phyloP scores from a whole-genome alignment of 192 early-diverging fungal genomes.

The Umbelopsis sp. region DNA sequence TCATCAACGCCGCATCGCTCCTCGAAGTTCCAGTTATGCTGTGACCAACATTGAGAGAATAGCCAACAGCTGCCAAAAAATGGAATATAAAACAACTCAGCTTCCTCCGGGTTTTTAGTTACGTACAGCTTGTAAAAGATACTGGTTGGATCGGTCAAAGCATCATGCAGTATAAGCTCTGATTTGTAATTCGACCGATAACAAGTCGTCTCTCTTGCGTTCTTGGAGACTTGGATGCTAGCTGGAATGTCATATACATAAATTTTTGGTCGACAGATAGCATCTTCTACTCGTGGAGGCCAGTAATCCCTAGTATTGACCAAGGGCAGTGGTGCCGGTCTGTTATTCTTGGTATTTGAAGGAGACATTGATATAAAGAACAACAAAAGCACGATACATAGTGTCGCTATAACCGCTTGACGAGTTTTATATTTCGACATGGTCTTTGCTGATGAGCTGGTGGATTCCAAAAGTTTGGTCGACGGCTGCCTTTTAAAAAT shows the following conservation, averaged over 20 bases:
- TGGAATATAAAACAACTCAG: slow-evolving; percentile 50
- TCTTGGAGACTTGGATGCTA: slow-evolving; percentile 37
- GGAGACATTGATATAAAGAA: neutral
- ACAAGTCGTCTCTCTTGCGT: slow-evolving; percentile 26
- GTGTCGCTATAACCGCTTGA: neutral
- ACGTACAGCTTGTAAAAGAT: slow-evolving; percentile 45
- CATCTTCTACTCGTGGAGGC: slow-evolving; percentile 42
- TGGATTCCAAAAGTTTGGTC: neutral
- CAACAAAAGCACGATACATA: neutral
- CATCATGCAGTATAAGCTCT: slow-evolving; percentile 40
- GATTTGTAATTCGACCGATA: slow-evolving; percentile 48
- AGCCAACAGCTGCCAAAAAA: slow-evolving; percentile 52
- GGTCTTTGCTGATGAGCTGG: neutral
- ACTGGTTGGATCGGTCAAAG: slow-evolving; percentile 37
- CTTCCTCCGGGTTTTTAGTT: slow-evolving; percentile 49
- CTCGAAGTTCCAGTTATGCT: slow-evolving; percentile 33
- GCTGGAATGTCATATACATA: slow-evolving; percentile 46
- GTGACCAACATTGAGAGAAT: slow-evolving; percentile 45
- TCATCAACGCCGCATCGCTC: slow-evolving; percentile 46
- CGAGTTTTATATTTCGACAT: slow-evolving; percentile 21
- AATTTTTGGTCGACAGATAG: slow-evolving; percentile 44
- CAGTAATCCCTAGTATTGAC: slow-evolving; percentile 27
- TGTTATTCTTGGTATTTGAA: neutral
- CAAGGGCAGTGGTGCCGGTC: slow-evolving; percentile 23
- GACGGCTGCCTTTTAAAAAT: neutral